Base-by-base conservation (phyloP, 2,329 filamentous ascomycete species). In the Mycocentrospora acerina region DNA sequence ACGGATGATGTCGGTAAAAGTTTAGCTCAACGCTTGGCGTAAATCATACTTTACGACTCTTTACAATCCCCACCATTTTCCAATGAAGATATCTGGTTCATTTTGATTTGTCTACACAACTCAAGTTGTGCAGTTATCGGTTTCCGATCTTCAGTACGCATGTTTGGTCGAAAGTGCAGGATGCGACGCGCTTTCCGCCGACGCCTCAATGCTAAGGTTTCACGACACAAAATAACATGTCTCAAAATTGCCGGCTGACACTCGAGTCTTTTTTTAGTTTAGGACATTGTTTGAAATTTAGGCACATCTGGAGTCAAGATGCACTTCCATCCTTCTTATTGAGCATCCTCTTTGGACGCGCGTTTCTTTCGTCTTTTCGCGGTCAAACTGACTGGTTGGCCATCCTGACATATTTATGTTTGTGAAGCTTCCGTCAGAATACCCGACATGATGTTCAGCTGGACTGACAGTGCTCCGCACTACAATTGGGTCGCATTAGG, bases 221-320 rank as follows among this genome's bases (percentile, higher is more conserved):
- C 19, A 22, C 19, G 9, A 22, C 5, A 6, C 19, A 5, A 9
- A 22, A 9, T 25, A 31, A 29, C 8, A 24, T 22, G 42, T 45
- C 42, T 45, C 42, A 45, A 41, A 32, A n/a, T 27, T 26, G 28
- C 22, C 16, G 24, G 22, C n/a, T 35, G 42, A 35, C 29, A 40
- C 37, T 33, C 29, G 24, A 30, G 29, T 30, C 33, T 24, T 28
- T 24, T 18, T 13, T 28, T 31, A 35, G 32, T 13, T 14, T 16
- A 4, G 12, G 28, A 4, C 12, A 17, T 13, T 30, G 32, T 26
- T 34, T 35, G 33, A 7, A 14, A 5, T 5, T 5, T 11, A 29
- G 14, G 18, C 32, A 17, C 17, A 16, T 14, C 16, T 9, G 9
- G 17, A 28, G 25, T 36, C 14, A 15, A 16, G n/a, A 24, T 13